Base-by-base conservation (phyloP, 768 basidiomycete species). In the Crepidotus variabilis region DNA sequence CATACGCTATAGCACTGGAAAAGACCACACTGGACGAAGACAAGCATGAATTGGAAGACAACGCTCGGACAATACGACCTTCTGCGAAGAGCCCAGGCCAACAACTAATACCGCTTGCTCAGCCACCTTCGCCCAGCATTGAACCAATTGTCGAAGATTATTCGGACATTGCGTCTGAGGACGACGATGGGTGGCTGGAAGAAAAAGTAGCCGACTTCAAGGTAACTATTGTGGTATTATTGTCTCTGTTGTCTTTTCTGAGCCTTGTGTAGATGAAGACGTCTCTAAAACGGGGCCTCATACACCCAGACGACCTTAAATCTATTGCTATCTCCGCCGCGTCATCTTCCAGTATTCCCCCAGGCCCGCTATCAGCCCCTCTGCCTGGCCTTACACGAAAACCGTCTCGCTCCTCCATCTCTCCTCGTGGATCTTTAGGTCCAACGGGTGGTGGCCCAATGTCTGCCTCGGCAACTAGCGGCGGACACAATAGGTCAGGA, bases 261-360 rank as follows among this genome's bases (percentile, higher is more conserved):
- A 48, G 32, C 20, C 10, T 46, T 32, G 32, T 13, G 2, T 24
- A 81, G 90, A 75, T 87, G 77, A 90, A 86, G 71, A 90, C 87
- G 59, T 83, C 85, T 16, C 67, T 79, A 18, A 80, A 82, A n/a
- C 81, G 83, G 34, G 88, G 90, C 5, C 79, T 94, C 24, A 92
- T 93, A 69, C 92, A 93, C 65, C 93, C 93, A 1, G 86, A 93
- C 64, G 92, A 94, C 64, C 91, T 94, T 69, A 90, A 89, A 74
- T 87, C 85, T 2, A 73, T 89, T 21, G 89, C 78, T 8, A 68
- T 90, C 24, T 70, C 82, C 9, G 63, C 72, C 14, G 46, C 62
- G 16, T 22, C 47, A 6, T 46, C 52, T 11, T 39, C 36, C 23
- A 14, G 16, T 23, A 72, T 75, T 16, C 65, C 76, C 11, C 81